Evolutionary conservation across 768 basidiomycete species (phyloP), one percentile per base, ranked within the genome.

Genomic region (Clathrus columnatus): DNA sequence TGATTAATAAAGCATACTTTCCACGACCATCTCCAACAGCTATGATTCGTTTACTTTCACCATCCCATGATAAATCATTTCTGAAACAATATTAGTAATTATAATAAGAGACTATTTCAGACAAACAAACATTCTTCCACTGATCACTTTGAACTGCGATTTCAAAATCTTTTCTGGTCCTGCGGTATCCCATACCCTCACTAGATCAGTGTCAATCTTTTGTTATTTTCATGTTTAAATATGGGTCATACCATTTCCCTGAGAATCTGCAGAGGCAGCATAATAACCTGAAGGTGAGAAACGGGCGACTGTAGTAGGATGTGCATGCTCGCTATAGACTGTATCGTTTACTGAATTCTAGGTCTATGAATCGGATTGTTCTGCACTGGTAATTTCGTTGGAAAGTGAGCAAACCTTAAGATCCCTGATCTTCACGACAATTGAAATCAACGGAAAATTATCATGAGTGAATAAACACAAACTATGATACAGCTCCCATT

Each of bases 51-150:
- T 96, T 95, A 65, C 87, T 91, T 68, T 97, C 95, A 1, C 87
- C 88, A 64, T 97, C 95, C 95, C 95, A 98, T 10, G 85, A 86
- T 20, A 98, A 79, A 70, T 97, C 95, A 62, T 93, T 93, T 61
- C 93, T 91, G 61, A 68, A 65, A 53, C 32, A 24, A 24, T 8
- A 27, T 26, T 18, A 20, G 30, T 49, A 16, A 45, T 43, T 7
- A n/a, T 8, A n/a, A 24, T 16, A 36, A 10, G 41, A n/a, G 27
- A 46, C 26, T 6, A 14, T 27, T 18, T 11, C 41, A 53, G 24
- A 30, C 29, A 28, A 7, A 71, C 80, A 58, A 66, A 91, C 89
- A 92, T 77, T 51, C 76, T 77, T 2, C 88, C 90, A 7, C 82
- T 77, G 42, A 91, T 69, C 11, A 82, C 81, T 63, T 75, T 85